Percentiles rank a stretch among this genome's conserved stretches.
Evolutionary conservation across 805 yeast species (phyloP).

Genomic region (Wickerhamomyces sydowiorum): DNA sequence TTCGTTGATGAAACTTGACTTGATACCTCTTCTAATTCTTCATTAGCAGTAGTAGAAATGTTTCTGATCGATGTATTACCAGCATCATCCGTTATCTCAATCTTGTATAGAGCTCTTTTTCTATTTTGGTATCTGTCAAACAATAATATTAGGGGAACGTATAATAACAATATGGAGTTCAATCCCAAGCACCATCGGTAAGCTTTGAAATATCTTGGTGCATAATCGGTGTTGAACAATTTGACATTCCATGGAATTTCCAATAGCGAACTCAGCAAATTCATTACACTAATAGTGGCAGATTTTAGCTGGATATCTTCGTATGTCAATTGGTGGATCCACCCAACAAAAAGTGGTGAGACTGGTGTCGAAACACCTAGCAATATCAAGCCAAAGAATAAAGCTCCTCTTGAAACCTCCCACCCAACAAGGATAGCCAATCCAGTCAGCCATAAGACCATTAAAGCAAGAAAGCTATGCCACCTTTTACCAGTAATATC

Average conservation of each 20-base stretch:
- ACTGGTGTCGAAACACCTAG: not conserved
- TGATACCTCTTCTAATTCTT: no score
- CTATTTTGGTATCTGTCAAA: not conserved
- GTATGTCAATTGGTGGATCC: not conserved
- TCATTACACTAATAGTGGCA: not conserved
- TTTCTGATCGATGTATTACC: not conserved
- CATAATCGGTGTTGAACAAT: not conserved
- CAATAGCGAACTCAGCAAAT: not conserved
- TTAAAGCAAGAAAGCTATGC: not conserved
- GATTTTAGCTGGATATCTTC: not conserved
- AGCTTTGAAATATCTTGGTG: not conserved
- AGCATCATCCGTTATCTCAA: not conserved
- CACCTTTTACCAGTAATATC: not conserved
- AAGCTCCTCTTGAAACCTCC: not conserved
- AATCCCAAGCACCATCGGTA: not conserved
- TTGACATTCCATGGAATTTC: not conserved
- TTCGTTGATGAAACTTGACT: no score
- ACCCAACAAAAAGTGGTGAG: not conserved
- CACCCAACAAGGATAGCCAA: not conserved
- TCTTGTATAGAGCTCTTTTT: not conserved
- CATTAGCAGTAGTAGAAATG: no score
- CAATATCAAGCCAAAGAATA: not conserved
- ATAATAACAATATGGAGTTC: not conserved
- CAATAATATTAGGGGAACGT: not conserved
- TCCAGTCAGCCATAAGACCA: not conserved